Percentiles rank a stretch among this genome's conserved stretches.
phyloP scores from a whole-genome alignment of 192 early-diverging fungal species.

The Coemansia asiatica region DNA sequence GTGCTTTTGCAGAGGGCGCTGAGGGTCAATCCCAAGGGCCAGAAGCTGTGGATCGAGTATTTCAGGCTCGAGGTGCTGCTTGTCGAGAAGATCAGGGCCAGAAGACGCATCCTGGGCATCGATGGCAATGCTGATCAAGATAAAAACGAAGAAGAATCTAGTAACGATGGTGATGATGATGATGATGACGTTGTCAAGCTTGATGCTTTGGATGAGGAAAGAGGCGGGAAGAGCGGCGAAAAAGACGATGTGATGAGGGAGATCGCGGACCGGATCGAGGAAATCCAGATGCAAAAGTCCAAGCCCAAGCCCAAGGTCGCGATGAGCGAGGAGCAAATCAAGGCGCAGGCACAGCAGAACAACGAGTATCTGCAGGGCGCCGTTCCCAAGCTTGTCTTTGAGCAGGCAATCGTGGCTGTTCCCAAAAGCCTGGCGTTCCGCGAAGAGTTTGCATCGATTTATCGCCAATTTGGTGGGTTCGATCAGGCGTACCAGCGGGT shows the following conservation, averaged over 20 bases:
- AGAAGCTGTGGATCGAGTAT: constrained; percentile 88
- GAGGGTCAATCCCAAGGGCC: constrained; percentile 71
- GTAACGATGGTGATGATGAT: constrained; percentile 44
- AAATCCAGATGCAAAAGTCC: constrained; percentile 37
- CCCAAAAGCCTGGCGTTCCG: constrained; percentile 75
- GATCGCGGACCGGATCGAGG: constrained; percentile 47
- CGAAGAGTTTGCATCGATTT: constrained; percentile 67
- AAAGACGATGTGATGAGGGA: constrained; percentile 17
- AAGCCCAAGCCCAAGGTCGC: constrained; percentile 14
- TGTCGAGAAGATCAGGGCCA: constrained; percentile 79
- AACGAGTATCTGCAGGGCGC: constrained; percentile 72
- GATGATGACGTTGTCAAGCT: constrained; percentile 57
- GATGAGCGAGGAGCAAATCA: constrained; percentile 47
- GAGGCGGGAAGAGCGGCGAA: constrained; percentile 54
- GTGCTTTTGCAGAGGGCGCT: constrained; percentile 81
- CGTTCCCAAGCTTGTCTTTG: constrained; percentile 73
- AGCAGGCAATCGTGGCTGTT: constrained; percentile 77
- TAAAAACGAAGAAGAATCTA: constrained; percentile 35
- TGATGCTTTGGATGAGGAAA: constrained; percentile 59
- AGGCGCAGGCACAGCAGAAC: constrained; percentile 39
- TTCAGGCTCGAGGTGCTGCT: constrained; percentile 90
- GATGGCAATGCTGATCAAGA: constrained; percentile 39
- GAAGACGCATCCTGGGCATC: constrained; percentile 78
- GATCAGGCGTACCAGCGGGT: constrained; percentile 24
- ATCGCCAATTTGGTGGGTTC: constrained; percentile 54